Evolutionary conservation across 176 grass and related monocot species (phyloP).

Genomic region (Carex parvula): DNA sequence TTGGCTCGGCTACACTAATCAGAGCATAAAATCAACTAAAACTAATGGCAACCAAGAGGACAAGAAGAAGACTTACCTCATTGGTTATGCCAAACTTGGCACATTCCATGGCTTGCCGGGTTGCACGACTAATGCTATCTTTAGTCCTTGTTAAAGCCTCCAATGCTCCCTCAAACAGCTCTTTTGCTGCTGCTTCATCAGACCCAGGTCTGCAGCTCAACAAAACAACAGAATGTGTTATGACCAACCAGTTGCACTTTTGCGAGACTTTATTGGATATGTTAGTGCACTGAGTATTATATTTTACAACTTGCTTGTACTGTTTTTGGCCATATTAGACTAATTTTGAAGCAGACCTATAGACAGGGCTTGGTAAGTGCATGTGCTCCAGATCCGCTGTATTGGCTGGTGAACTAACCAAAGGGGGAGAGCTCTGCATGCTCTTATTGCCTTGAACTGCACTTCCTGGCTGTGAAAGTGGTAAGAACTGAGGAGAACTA

Average conservation of each 20-base stretch:
- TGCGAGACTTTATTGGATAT: background rate
- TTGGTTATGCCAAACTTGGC: conserved; percentile 84
- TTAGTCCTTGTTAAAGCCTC: conserved; percentile 97
- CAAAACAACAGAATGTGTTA: conserved; percentile 24
- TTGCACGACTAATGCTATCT: conserved; percentile 97
- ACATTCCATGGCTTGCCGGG: conserved; percentile 88
- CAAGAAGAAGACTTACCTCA: conserved; percentile 47
- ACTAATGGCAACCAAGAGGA: background rate
- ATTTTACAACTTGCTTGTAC: background rate
- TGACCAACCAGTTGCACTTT: background rate
- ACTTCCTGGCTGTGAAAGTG: conserved; percentile 49
- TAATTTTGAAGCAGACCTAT: conserved; percentile 8
- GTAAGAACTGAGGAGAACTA: conserved; percentile 58
- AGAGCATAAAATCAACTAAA: background rate
- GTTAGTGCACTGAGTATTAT: background rate
- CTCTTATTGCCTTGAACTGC: conserved; percentile 44
- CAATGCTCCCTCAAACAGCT: conserved; percentile 90
- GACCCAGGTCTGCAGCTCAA: conserved; percentile 48
- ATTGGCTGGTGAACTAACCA: conserved; percentile 39
- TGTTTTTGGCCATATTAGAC: background rate
- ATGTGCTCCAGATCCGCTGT: conserved; percentile 45
- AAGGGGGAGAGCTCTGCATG: conserved; percentile 34
- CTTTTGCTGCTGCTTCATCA: conserved; percentile 79
- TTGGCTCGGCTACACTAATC: background rate
- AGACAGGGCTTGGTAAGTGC: conserved; percentile 26